Percentiles rank a stretch among this genome's conserved stretches.
Evolutionary conservation across 257 asterid species (phyloP).

Genomic region (Leptodermis oblonga): DNA sequence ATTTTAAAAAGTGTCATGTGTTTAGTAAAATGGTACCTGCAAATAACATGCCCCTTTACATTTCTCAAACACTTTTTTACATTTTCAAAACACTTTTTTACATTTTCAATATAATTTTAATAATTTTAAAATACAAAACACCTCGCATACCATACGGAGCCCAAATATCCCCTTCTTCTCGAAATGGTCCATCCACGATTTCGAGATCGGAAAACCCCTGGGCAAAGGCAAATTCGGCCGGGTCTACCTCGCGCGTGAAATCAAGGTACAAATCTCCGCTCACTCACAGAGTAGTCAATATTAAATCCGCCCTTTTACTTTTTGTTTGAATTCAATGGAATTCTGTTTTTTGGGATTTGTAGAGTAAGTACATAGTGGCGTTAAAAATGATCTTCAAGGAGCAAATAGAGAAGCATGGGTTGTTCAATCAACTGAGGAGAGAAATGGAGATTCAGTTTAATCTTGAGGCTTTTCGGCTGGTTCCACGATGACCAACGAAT

Average conservation of each 20-base stretch:
- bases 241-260: constrained; percentile 91
- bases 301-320: neutral
- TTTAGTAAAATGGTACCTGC: too few relatives aligned
- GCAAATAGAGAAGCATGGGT: constrained; percentile 72
- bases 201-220: constrained; percentile 91
- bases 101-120: too few relatives aligned
- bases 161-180: too few relatives aligned
- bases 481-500: constrained; percentile 74
- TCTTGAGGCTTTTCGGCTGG: constrained; percentile 88
- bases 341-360: neutral
- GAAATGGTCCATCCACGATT: constrained; percentile 67
- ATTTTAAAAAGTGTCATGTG: too few relatives aligned
- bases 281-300: neutral
- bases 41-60: too few relatives aligned
- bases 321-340: neutral
- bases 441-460: constrained; percentile 87
- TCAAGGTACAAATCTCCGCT: constrained; percentile 35
- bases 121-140: too few relatives aligned
- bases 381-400: constrained; percentile 80
- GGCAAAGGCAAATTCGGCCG: constrained; percentile 95
- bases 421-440: constrained; percentile 74
- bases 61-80: too few relatives aligned
- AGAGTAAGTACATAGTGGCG: constrained; percentile 80
- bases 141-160: too few relatives aligned
- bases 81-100: too few relatives aligned